Percentiles rank a stretch among this genome's conserved stretches.
Conservation (phyloP, 192 early-diverging fungal genomes). For the Phycomyces nitens region DNA sequence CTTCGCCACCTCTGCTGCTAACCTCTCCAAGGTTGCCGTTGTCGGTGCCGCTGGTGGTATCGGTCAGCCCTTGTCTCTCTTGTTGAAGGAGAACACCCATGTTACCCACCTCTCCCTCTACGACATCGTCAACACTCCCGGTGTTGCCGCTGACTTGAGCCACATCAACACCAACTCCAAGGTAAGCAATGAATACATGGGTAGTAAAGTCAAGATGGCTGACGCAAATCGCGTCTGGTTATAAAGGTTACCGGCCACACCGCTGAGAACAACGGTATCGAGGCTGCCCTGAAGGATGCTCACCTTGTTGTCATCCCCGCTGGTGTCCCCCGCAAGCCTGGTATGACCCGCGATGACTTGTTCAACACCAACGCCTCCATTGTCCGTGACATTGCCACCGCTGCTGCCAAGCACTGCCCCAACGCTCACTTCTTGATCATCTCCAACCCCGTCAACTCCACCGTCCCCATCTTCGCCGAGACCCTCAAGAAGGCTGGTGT, state of each 20-base stretch:
- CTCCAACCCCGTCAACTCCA: slow-evolving; percentile 96
- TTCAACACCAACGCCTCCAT: slow-evolving; percentile 98
- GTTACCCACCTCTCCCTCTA: slow-evolving; percentile 88
- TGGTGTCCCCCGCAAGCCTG: slow-evolving; percentile 97
- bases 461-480: slow-evolving; percentile 91
- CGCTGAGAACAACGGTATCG: slow-evolving; percentile 54
- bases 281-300: slow-evolving; percentile 58
- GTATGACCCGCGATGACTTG: slow-evolving; percentile 98
- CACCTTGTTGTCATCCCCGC: slow-evolving; percentile 91
- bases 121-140: slow-evolving; percentile 96
- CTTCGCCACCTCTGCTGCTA: slow-evolving; percentile 35
- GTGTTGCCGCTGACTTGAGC: slow-evolving; percentile 91
- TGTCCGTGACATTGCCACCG: slow-evolving; percentile 77
- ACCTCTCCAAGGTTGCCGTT: slow-evolving; percentile 54
- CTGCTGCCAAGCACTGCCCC: slow-evolving; percentile 58
- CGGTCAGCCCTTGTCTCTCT: slow-evolving; percentile 94
- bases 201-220: neutral
- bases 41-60: slow-evolving; percentile 90
- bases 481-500: slow-evolving; percentile 80
- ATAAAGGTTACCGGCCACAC: slow-evolving; percentile 61
- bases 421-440: slow-evolving; percentile 72
- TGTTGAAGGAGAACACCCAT: slow-evolving; percentile 85
- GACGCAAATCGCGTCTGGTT: slow-evolving; percentile 7
- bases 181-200: neutral
- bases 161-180: slow-evolving; percentile 87